Base-by-base conservation (phyloP, 2,329 filamentous ascomycete species). In the Sporothrix protearum region DNA sequence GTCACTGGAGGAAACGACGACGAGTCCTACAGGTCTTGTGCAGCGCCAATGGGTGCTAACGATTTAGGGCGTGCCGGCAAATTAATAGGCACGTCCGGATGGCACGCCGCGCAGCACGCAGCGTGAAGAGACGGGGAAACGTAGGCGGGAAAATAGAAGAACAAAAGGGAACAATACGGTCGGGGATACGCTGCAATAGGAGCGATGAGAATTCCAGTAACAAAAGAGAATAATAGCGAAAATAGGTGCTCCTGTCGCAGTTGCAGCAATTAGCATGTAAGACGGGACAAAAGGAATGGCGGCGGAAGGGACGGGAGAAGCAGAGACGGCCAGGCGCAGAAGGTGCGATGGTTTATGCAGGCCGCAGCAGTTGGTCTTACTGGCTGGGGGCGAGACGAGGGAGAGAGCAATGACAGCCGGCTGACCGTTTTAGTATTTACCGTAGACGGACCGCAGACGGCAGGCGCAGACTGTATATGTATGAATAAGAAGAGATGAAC, bases 201-300 rank as follows among this genome's bases (percentile, higher is more conserved):
- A 53, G 63, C 2, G 42, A 33, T 9, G 25, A 22, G 3, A 47
- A 47, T 30, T 42, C 28, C 53, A 25, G 28, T 25, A 64, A 47
- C 8, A 47, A 45, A 45, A 30, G 3, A 57, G 53, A 57, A 22
- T 10, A 42, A 63, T 25, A 63, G 59, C 33, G 25, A n/a, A 14
- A 36, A 59, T 5, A 59, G 55, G 6, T 30, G 16, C 55, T 59
- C 33, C 22, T 47, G 42, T 47, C 42, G 42, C 42, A 47, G 14
- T 67, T 33, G 45, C 45, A 67, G 63, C 59, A 28, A 63, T 47
- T 64, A 45, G 61, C 61, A 45, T 47, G 63, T 51, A 67, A 67
- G 63, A 67, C 63, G 63, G 63, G 63, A 49, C 45, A 67, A 51
- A 36, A 9, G 63, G 63, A 49, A 33, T n/a, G 63, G 63, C 63